Evolutionary conservation across 768 basidiomycete genomes (phyloP).

Genomic region (Mycena capillaripes): DNA sequence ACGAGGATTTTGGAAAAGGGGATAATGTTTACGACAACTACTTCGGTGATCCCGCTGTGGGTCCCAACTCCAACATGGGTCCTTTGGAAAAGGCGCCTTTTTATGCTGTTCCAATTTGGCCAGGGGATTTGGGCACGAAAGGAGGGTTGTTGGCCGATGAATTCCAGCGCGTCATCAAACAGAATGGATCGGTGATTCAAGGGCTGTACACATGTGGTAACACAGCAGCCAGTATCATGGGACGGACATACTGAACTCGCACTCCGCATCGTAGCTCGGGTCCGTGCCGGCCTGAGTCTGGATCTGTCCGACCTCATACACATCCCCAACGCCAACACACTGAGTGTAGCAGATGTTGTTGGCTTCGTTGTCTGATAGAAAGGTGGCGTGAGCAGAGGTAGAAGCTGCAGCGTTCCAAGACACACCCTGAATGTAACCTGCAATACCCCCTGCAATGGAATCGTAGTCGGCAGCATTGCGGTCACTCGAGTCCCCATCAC

Average conservation of each 20-base stretch:
- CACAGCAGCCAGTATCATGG: too few species aligned
- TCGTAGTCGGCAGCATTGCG: constrained; percentile 3
- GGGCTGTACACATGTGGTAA: too few species aligned
- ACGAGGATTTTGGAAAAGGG: too few species aligned
- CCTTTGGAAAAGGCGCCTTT: too few species aligned
- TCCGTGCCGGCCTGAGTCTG: background rate
- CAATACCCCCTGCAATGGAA: background rate
- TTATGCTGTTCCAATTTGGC: too few species aligned
- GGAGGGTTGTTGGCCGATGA: too few species aligned
- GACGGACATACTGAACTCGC: background rate
- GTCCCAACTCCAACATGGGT: too few species aligned
- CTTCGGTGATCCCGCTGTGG: too few species aligned
- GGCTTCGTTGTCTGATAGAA: constrained; percentile 3
- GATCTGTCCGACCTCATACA: background rate
- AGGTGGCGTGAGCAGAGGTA: background rate
- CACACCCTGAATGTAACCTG: constrained; percentile 12
- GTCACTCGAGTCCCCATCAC: background rate
- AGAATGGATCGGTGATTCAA: too few species aligned
- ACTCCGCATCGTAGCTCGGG: background rate
- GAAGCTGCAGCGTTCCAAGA: background rate
- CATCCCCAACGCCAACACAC: background rate
- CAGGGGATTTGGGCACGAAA: too few species aligned
- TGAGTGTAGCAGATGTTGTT: constrained; percentile 4
- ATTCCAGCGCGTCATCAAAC: too few species aligned
- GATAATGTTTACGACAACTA: too few species aligned